phyloP scores from a whole-genome alignment of 345 rosid genomes.

The Rhizophora mangle region DNA sequence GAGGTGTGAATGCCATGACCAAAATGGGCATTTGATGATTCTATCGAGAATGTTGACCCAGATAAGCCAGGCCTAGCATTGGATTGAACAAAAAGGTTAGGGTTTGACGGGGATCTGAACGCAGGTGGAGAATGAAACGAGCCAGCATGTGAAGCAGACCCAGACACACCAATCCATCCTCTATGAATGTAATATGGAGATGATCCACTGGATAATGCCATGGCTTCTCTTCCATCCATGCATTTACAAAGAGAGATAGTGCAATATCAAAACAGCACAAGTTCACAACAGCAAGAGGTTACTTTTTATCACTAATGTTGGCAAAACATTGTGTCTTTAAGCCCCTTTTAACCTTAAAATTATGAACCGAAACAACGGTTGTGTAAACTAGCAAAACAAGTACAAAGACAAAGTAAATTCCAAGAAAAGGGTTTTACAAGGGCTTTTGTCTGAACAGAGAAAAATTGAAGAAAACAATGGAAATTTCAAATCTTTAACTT shows the following conservation, averaged over 20 bases:
- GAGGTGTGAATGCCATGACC: constrained; percentile 55
- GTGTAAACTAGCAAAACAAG: background rate
- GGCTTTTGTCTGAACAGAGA: constrained; percentile 8
- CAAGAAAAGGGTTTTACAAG: constrained; percentile 14
- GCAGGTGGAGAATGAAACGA: constrained; percentile 52
- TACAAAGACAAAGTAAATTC: background rate
- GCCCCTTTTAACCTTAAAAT: constrained; percentile 3
- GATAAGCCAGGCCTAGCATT: constrained; percentile 33
- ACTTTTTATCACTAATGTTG: background rate
- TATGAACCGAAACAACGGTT: background rate
- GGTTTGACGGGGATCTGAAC: constrained; percentile 51
- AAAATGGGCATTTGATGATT: constrained; percentile 50
- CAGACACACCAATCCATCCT: constrained; percentile 55
- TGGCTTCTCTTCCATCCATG: constrained; percentile 99
- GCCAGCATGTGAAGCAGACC: constrained; percentile 49
- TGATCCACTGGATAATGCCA: constrained; percentile 76
- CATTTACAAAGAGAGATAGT: constrained; percentile 47
- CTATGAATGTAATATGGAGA: constrained; percentile 77
- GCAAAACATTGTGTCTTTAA: constrained; percentile 1
- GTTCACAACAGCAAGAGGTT: background rate
- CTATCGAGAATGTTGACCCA: constrained; percentile 50
- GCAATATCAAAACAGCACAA: constrained; percentile 15
- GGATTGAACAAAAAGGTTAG: constrained; percentile 46
- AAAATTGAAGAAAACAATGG: background rate
- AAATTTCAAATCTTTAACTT: constrained; percentile 5